These are phyloP conservation scores for Suillus sp. DNA, from an alignment of 768 basidiomycete genomes.

Conservation along the genomic window DNA sequence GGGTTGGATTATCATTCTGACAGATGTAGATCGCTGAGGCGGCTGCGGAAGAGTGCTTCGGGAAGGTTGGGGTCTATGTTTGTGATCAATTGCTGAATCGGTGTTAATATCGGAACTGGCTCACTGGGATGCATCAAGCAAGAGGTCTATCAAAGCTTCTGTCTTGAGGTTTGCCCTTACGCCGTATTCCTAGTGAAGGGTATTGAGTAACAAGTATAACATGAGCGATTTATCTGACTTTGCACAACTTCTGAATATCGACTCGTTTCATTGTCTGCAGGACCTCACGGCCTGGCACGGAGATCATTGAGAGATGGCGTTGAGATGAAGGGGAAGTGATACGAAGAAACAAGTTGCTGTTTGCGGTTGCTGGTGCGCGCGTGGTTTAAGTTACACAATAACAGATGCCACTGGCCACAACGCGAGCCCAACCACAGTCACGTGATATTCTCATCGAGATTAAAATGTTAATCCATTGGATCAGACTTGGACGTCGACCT, in stretches of 20 bases:
- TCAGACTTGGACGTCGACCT: not conserved
- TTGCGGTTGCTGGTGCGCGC: constrained; percentile 16
- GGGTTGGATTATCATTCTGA: constrained; percentile 34
- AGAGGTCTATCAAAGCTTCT: constrained; percentile 73
- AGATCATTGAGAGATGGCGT: constrained; percentile 36
- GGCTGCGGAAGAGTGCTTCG: constrained; percentile 23
- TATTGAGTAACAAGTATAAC: constrained; percentile 19
- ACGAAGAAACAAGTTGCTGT: constrained; percentile 11
- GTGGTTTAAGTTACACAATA: constrained; percentile 45
- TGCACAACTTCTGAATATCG: constrained; percentile 62
- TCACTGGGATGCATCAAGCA: constrained; percentile 54
- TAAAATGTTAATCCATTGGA: not conserved
- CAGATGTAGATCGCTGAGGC: constrained; percentile 34
- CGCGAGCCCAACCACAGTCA: constrained; percentile 44
- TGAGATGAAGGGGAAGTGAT: constrained; percentile 16
- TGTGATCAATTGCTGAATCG: constrained; percentile 38
- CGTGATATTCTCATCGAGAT: constrained; percentile 29
- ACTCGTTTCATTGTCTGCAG: constrained; percentile 55
- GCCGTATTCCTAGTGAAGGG: constrained; percentile 63
- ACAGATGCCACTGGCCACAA: constrained; percentile 51
- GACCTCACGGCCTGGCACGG: constrained; percentile 43
- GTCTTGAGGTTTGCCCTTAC: constrained; percentile 84
- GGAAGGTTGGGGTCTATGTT: constrained; percentile 28
- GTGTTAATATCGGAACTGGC: constrained; percentile 38
- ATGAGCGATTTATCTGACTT: constrained; percentile 42